A percentile compares a stretch with the other conserved stretches of the same genome.
phyloP scores from a whole-genome alignment of 108 stramenopile species.

The Nitzschia putrida region DNA sequence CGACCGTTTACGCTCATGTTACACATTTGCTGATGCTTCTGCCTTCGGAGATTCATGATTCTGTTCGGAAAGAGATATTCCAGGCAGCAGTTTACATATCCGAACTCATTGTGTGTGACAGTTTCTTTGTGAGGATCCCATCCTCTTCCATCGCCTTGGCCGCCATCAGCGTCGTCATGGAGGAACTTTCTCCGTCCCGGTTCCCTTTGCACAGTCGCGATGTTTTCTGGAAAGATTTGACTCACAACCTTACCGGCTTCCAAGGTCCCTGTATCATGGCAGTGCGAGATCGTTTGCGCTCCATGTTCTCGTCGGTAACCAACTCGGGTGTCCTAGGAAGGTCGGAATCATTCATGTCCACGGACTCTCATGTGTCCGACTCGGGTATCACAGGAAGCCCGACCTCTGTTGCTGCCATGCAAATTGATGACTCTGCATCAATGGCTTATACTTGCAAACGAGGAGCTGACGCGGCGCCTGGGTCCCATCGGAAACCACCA shows the following conservation, averaged over 20 bases:
- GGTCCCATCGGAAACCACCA: too few species aligned
- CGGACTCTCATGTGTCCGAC: background rate
- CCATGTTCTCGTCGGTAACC: slow-evolving; percentile 11
- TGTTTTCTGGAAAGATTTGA: slow-evolving; percentile 10
- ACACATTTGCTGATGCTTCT: slow-evolving; percentile 57
- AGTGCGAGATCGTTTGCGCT: slow-evolving; percentile 13
- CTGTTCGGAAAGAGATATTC: slow-evolving; percentile 62
- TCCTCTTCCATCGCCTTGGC: slow-evolving; percentile 67
- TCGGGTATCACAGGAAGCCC: slow-evolving; percentile 15
- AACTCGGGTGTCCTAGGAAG: slow-evolving; percentile 1
- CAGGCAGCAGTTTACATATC: slow-evolving; percentile 67
- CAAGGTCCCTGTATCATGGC: background rate
- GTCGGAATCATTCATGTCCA: background rate
- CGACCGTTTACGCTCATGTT: slow-evolving; percentile 65
- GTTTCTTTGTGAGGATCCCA: slow-evolving; percentile 56
- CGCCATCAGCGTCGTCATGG: slow-evolving; percentile 56
- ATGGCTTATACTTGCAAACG: background rate
- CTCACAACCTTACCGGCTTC: slow-evolving; percentile 3
- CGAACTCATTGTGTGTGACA: slow-evolving; percentile 69
- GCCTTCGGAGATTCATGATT: slow-evolving; percentile 42
- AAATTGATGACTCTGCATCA: slow-evolving; percentile 20
- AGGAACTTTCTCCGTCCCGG: slow-evolving; percentile 18
- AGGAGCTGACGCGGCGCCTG: too few species aligned
- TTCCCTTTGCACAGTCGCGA: slow-evolving; percentile 7
- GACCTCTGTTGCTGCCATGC: slow-evolving; percentile 25